Base-by-base conservation (phyloP, 495 filamentous ascomycete genomes). In the Amphirosellinia nigrospora region DNA sequence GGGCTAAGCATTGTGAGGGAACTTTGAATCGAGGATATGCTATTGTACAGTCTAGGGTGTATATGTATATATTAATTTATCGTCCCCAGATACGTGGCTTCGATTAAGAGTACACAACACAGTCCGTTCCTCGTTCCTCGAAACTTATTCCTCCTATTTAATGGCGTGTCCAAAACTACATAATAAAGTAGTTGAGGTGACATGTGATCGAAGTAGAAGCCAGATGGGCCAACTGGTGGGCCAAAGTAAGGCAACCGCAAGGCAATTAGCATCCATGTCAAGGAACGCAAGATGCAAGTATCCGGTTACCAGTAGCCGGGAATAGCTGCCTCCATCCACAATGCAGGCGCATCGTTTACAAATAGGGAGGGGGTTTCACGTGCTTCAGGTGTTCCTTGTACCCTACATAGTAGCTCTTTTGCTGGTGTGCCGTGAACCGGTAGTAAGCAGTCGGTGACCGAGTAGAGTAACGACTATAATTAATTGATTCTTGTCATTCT, bases 381-480 rank as follows among this genome's bases (percentile, higher is more conserved):
- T 62, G 53, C 56, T 53, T 61, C 19, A 28, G 5, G 38, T 48
- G 10, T 30, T 61, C 56, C 9, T 43, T 19, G 43, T 46, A 38
- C 52, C 16, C 52, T 46, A 46, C 7, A 7, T 36, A 36, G 34
- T 36, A 36, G 28, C 53, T 23, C 30, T 19, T 32, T 46, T 19
- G 34, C 21, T 39, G 63, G 45, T n/a, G 23, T 58, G 8, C 52
- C 52, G 39, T 45, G 45, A 60, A 43, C 36, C 11, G 66, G 56
- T 55, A 63, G 68, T 59, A 63, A 64, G 60, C 52, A 64, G 68
- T 46, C 60, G 60, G 48, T 36, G 60, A 62, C 60, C 36, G 50
- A 52, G 68, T 26, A 50, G 66, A 61, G 66, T 13, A 30, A 56
- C 21, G n/a, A n/a, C n/a, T n/a, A n/a, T n/a, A n/a, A n/a, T n/a